Base-by-base conservation (phyloP, 768 basidiomycete species). In the Piloderma croceum region DNA sequence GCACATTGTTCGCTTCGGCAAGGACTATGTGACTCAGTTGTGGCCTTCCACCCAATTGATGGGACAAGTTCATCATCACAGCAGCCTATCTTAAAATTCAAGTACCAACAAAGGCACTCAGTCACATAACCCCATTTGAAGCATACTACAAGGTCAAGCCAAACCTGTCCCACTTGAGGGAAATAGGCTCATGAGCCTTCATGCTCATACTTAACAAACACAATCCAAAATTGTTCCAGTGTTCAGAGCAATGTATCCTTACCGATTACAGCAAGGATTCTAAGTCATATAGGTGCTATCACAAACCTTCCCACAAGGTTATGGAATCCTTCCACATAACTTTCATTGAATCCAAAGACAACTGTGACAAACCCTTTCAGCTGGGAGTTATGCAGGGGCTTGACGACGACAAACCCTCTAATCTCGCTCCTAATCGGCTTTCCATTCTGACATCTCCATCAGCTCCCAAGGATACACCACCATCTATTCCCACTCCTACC, bases 21-120 rank as follows among this genome's bases (percentile, higher is more conserved):
- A 41, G 49, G 1, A 44, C 63, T 1, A 65, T 67, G 61, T 48
- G 48, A 0, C 41, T 57, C 17, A 52, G 51, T 13, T 46, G 51
- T 10, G 44, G 49, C 1, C 40, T 48, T 3, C 65, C 63, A 1
- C 34, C 47, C 7, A 51, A 55, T 33, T 43, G 54, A 1, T 67
- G 65, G 65, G 55, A 61, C 19, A 57, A 67, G 31, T 59, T 65
- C 19, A 56, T 60, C 24, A 31, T 61, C 0, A 62, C 63, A 2
- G 54, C 62, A 0, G 34, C 39, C 2, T 54, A 64, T 27, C 38
- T 66, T 6, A 7, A 37, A 2, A 56, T 46, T 5, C 52, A 57
- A 23, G 45, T 44, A n/a, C 58, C 59, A 1, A 48, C 54, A 44
- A 3, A 48, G 41, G 38, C 53, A 39, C 41, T 43, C 39, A 7